phyloP scores from a whole-genome alignment of 768 basidiomycete genomes.

The Lentinula aciculospora region DNA sequence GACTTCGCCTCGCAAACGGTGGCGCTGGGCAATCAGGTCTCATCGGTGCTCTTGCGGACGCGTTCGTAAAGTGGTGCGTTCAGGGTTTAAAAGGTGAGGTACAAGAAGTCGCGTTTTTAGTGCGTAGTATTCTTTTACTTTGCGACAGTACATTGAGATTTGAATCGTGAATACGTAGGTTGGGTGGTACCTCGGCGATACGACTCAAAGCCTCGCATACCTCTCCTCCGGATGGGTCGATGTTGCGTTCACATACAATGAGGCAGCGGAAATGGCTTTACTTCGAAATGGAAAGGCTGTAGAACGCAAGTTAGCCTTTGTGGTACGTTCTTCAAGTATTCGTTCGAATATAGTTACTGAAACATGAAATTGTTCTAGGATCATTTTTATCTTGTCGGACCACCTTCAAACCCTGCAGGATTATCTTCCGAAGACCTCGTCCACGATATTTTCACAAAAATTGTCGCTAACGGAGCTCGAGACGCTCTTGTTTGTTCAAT shows the following conservation, averaged over 20 bases:
- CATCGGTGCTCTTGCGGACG: constrained; percentile 39
- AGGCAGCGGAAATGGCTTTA: constrained; percentile 39
- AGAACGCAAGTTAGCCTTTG: constrained; percentile 35
- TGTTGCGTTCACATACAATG: constrained; percentile 47
- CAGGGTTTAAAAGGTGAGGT: constrained; percentile 4
- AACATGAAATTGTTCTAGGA: constrained; percentile 28
- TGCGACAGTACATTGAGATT: not conserved
- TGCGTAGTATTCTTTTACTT: constrained; percentile 11
- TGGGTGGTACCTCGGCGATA: constrained; percentile 54
- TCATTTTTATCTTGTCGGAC: constrained; percentile 47
- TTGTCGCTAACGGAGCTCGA: constrained; percentile 37
- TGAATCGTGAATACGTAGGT: constrained; percentile 25
- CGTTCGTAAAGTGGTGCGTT: constrained; percentile 36
- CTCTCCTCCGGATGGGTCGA: constrained; percentile 38
- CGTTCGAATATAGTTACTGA: no score
- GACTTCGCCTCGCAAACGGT: not conserved
- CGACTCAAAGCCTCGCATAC: constrained; percentile 41
- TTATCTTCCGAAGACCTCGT: constrained; percentile 27
- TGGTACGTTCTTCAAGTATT: constrained; percentile 23
- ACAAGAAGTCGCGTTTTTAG: constrained; percentile 25
- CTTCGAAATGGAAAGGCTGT: constrained; percentile 24
- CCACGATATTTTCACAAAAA: constrained; percentile 40
- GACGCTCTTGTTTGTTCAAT: constrained; percentile 29
- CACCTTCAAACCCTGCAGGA: constrained; percentile 38
- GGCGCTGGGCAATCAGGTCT: constrained; percentile 34